phyloP scores from a whole-genome alignment of 495 filamentous ascomycete species.

The Tuber magnatum region DNA sequence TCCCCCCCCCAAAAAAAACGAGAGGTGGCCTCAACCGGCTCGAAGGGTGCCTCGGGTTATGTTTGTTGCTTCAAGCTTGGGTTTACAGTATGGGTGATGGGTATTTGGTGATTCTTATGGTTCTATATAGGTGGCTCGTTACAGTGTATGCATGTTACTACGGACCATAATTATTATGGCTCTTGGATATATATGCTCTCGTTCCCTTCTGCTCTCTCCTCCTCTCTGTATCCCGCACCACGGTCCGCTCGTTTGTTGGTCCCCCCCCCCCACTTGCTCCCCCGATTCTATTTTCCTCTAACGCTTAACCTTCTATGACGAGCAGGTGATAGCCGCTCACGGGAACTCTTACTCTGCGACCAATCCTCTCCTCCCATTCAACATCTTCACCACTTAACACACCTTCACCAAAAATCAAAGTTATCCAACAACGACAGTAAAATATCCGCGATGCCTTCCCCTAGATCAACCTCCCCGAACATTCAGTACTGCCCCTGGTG shows the following conservation, averaged over 20 bases:
- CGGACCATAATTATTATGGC: background rate
- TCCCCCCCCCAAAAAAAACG: no score
- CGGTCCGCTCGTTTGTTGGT: background rate
- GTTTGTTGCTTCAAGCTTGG: background rate
- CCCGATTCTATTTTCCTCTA: background rate
- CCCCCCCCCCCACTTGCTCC: background rate
- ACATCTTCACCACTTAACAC: background rate
- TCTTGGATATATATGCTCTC: background rate
- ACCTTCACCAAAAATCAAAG: background rate
- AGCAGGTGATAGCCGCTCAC: background rate
- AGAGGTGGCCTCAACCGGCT: background rate
- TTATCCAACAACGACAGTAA: background rate
- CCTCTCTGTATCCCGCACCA: background rate
- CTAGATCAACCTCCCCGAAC: background rate
- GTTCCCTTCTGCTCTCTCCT: background rate
- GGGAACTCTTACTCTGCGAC: background rate
- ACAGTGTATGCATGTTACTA: background rate
- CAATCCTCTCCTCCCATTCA: background rate
- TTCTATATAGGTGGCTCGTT: background rate
- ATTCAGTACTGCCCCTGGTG: conserved; percentile 3
- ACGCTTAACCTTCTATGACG: background rate
- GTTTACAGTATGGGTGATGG: background rate
- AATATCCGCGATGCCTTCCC: background rate
- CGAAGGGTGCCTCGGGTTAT: background rate
- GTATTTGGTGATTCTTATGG: background rate